These are phyloP conservation scores for Dothistroma septosporum DNA, from an alignment of 2,329 filamentous ascomycete genomes.

Conservation along the genomic window DNA sequence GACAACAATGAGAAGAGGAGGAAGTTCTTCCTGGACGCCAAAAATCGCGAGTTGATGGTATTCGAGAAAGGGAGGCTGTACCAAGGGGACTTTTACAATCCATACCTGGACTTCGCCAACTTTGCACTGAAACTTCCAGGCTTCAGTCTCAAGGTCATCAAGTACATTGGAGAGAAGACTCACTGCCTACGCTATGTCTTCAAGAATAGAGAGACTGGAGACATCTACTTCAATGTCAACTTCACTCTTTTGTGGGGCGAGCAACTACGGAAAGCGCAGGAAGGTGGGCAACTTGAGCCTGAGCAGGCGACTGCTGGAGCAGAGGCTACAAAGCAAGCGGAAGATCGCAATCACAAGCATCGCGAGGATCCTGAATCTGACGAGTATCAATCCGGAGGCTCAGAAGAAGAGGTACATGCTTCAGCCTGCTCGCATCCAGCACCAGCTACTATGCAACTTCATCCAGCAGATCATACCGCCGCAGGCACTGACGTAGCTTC, in stretches of 20 bases:
- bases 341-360: neutral
- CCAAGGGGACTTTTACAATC: conserved; percentile 47
- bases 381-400: neutral
- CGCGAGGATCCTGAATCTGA: neutral
- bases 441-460: conserved; percentile 15
- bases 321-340: neutral
- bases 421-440: neutral
- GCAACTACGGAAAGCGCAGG: conserved; percentile 37
- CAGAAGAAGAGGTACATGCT: neutral
- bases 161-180: conserved; percentile 47
- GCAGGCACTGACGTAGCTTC: conserved; percentile 5
- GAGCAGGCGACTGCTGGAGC: neutral
- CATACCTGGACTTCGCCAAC: conserved; percentile 47
- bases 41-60: conserved; percentile 36
- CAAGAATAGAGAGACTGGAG: conserved; percentile 40
- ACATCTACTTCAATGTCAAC: conserved; percentile 44
- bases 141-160: conserved; percentile 43
- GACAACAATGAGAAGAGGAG: conserved; percentile 41
- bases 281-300: conserved; percentile 24
- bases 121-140: conserved; percentile 45
- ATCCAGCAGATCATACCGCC: conserved; percentile 21
- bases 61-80: conserved; percentile 46
- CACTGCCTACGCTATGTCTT: conserved; percentile 46
- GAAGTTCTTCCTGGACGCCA: conserved; percentile 40
- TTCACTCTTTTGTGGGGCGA: conserved; percentile 46